Base-by-base conservation (phyloP, 2,329 filamentous ascomycete genomes). In the Fusarium chuoi region DNA sequence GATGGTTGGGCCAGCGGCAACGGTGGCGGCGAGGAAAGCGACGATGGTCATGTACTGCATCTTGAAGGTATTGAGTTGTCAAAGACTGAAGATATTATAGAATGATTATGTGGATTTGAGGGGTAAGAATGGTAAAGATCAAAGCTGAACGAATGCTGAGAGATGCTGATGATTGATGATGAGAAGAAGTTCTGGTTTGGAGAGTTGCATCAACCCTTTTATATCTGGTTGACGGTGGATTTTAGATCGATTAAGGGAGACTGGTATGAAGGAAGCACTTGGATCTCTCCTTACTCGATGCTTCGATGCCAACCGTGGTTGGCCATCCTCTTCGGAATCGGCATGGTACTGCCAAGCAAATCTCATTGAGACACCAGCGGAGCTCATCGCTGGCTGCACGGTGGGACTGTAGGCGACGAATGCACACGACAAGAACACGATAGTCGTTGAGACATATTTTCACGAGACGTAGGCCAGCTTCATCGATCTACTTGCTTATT, bases 21-120 rank as follows among this genome's bases (percentile, higher is more conserved):
- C 56, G 13, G 62, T 33, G n/a, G 41, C 52, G 36, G 56, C 62
- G n/a, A 64, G 44, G 45, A 64, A 36, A 51, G 62, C 62, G 56
- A 64, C 17, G 1, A 64, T 61, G 45, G 62, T 51, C 8, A 41
- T 17, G 44, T 38, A 35, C 8, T 64, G 61, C 61, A 64, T 64
- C 22, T 64, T 64, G 61, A 44, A 61, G 39, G 13, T 22, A 24
- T 58, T 17, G 41, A 6, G 10, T 36, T 56, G 38, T 56, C 41
- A 9, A n/a, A 28, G 41, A 28, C 55, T 18, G 18, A 35, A 36
- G 7, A 48, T 35, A n/a, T 3, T 48, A 48, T 28, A 36, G 18
- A 58, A 58, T 7, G 30, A 8, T 7, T 30, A 18, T 20, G 17
- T 24, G 11, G 18, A 15, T 48, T 36, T 36, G 20, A 38, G 18